These are phyloP conservation scores for Paecilomyces formosus DNA, from an alignment of 2,329 filamentous ascomycete species.

Conservation along the genomic window DNA sequence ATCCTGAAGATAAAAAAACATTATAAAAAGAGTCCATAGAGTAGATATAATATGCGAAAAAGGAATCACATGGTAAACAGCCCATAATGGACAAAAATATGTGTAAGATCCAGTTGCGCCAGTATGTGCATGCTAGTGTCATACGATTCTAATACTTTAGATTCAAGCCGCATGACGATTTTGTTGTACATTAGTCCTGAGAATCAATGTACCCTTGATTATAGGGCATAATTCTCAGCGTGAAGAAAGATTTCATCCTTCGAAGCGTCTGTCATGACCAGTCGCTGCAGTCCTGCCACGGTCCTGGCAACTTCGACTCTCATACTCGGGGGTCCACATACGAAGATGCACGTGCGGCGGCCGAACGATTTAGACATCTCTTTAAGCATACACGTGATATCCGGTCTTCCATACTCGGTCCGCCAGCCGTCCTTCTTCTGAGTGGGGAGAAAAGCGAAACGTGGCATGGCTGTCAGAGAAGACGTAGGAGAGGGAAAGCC, in stretches of 20 bases:
- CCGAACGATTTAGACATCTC: constrained; percentile 79
- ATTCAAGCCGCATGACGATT: neutral
- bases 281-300: constrained; percentile 72
- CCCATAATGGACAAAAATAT: neutral
- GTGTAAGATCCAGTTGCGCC: neutral
- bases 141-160: neutral
- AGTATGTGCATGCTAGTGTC: neutral
- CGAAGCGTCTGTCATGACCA: constrained; percentile 70
- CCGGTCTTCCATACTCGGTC: constrained; percentile 85
- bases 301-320: constrained; percentile 79
- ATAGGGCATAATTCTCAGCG: constrained; percentile 91
- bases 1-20: neutral
- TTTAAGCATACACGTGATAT: constrained; percentile 78
- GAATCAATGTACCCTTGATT: constrained; percentile 13
- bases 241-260: constrained; percentile 90
- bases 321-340: constrained; percentile 85
- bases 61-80: neutral
- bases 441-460: constrained; percentile 69
- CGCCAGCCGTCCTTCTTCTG: constrained; percentile 66
- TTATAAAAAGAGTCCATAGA: no score
- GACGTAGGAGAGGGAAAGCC: constrained; percentile 80
- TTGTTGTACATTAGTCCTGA: neutral
- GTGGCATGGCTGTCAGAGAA: constrained; percentile 83
- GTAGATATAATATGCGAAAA: neutral
- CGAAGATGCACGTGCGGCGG: constrained; percentile 77